These are phyloP conservation scores for Acanthamoeba healyi DNA, from an alignment of 208 protist species.

Conservation along the genomic window DNA sequence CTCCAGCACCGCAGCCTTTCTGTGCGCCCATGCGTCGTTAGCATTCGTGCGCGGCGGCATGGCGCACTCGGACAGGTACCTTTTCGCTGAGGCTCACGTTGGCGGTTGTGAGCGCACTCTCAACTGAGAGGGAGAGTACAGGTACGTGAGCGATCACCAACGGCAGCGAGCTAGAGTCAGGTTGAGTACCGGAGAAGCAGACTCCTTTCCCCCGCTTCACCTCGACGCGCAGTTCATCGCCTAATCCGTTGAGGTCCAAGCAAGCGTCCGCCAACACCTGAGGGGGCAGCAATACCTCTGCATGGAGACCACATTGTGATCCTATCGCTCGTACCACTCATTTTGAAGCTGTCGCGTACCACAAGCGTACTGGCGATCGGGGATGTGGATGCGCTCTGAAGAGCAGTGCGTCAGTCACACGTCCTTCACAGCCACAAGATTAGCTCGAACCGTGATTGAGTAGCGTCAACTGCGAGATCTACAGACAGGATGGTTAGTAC, in stretches of 20 bases:
- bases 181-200: not conserved
- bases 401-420: not conserved
- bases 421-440: not conserved
- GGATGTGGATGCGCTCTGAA: constrained; percentile 49
- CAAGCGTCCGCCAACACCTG: constrained; percentile 17
- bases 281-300: constrained; percentile 9
- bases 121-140: not conserved
- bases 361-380: constrained; percentile 9
- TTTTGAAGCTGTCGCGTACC: not conserved
- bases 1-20: not conserved
- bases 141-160: not conserved
- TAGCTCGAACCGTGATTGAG: constrained; percentile 14
- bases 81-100: constrained; percentile 3
- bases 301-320: not conserved
- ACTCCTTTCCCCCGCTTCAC: not conserved
- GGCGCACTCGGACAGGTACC: not conserved
- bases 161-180: too few relatives aligned
- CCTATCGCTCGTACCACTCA: not conserved
- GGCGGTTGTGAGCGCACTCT: not conserved
- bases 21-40: not conserved
- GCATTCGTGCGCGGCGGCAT: not conserved
- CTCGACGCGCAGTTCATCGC: constrained; percentile 17
- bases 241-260: not conserved
- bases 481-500: too few relatives aligned
- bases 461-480: not conserved